A percentile compares a stretch with the other conserved stretches of the same genome.
These are phyloP conservation scores for Plasmodium ovale DNA, from an alignment of 169 alveolate genomes.

Conservation along the genomic window DNA sequence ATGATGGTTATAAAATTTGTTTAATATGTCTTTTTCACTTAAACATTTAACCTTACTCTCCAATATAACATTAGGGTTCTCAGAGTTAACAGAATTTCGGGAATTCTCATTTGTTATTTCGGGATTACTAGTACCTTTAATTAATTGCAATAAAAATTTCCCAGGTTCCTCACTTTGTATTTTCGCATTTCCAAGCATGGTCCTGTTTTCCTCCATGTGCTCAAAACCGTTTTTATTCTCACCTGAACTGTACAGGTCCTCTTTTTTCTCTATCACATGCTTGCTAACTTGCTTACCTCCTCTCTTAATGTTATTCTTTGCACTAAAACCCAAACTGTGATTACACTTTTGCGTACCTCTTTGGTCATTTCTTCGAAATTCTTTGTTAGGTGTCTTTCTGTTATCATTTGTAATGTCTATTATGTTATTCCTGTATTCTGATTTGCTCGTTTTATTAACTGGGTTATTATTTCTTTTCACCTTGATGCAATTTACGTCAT, in stretches of 20 bases:
- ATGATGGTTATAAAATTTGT: slow-evolving; percentile 41
- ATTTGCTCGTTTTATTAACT: neutral
- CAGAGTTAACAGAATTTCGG: neutral
- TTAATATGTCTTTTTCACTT: slow-evolving; percentile 38
- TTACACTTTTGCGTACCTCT: neutral
- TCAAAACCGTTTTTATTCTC: no score
- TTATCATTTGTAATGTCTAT: neutral
- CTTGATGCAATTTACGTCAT: neutral
- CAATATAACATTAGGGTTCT: neutral
- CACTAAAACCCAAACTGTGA: neutral
- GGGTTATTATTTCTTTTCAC: neutral
- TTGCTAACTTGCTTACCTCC: neutral
- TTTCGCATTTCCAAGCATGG: neutral
- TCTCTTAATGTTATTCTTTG: neutral
- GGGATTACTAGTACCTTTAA: slow-evolving; percentile 21
- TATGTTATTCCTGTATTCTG: neutral
- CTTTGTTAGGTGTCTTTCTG: neutral
- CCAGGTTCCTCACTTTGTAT: neutral
- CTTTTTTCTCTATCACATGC: neutral
- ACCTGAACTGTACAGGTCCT: no score
- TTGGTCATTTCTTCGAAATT: neutral
- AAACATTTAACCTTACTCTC: neutral
- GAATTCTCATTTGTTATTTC: neutral
- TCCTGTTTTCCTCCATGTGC: neutral
- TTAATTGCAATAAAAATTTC: slow-evolving; percentile 22